Conservation (phyloP, 495 filamentous ascomycete genomes). For the Hypoxylon rickii region DNA sequence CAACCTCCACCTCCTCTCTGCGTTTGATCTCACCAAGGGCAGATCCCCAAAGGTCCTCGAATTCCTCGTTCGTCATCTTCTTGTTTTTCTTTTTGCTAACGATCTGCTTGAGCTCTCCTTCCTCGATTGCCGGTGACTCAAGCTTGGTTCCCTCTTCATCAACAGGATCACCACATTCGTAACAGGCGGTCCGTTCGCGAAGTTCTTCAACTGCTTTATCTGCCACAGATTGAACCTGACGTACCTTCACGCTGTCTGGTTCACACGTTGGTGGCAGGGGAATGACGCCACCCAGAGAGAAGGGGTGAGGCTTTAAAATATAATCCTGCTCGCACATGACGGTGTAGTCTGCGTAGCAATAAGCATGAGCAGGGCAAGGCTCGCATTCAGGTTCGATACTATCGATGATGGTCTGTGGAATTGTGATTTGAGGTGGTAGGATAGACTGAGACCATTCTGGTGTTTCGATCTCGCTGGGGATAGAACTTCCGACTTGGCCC, state of each 20-base stretch:
- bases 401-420: conserved; percentile 69
- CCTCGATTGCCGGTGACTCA: conserved; percentile 67
- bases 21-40: conserved; percentile 83
- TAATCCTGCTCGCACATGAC: conserved; percentile 86
- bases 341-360: conserved; percentile 77
- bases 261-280: conserved; percentile 93
- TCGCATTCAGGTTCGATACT: conserved; percentile 83
- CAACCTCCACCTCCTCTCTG: conserved; percentile 79
- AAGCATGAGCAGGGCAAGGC: conserved; percentile 88
- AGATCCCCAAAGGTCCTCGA: conserved; percentile 86
- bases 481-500: conserved; percentile 54
- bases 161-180: conserved; percentile 81
- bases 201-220: conserved; percentile 88
- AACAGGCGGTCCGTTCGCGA: conserved; percentile 82
- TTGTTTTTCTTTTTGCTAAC: conserved; percentile 74
- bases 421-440: conserved; percentile 29
- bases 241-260: conserved; percentile 89
- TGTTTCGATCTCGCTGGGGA: conserved; percentile 50
- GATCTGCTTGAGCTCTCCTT: conserved; percentile 74
- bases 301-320: conserved; percentile 79
- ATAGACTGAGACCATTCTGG: conserved; percentile 49
- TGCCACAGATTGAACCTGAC: conserved; percentile 82
- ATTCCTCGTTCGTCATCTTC: conserved; percentile 82
- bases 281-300: conserved; percentile 77
- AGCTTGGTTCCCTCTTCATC: conserved; percentile 62